Percentiles rank a stretch among this genome's conserved stretches.
Evolutionary conservation across 176 grass and related monocot species (phyloP).

Genomic region (Secale cereale): DNA sequence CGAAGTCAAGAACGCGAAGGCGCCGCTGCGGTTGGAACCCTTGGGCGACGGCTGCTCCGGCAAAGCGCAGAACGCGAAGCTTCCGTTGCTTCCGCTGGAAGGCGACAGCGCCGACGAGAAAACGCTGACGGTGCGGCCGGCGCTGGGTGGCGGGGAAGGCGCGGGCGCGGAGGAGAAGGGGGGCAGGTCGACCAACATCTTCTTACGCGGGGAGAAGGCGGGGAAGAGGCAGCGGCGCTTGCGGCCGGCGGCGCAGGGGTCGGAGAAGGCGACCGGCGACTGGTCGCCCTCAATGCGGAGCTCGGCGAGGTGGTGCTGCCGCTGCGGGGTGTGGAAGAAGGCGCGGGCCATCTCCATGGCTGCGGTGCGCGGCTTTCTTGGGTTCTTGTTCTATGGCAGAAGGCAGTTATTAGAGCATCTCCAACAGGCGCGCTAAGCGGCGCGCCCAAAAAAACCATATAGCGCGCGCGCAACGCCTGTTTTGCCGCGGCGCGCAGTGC

Average conservation of each 20-base stretch:
- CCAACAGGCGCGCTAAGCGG: too few species aligned
- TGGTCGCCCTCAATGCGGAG: neutral
- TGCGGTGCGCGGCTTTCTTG: neutral
- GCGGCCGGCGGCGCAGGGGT: neutral
- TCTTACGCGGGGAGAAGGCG: conserved; percentile 19
- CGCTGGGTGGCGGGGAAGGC: neutral
- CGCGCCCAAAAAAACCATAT: too few species aligned
- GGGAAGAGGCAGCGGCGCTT: conserved; percentile 30
- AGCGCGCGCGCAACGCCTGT: too few species aligned
- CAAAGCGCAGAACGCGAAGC: neutral
- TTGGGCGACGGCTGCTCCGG: neutral
- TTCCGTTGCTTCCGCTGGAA: neutral
- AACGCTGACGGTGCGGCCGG: neutral
- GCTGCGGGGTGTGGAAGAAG: neutral
- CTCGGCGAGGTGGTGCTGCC: conserved; percentile 8
- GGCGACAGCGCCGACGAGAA: neutral
- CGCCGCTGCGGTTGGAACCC: neutral
- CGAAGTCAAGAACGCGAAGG: neutral
- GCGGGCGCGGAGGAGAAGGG: neutral
- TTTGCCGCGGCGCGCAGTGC: too few species aligned
- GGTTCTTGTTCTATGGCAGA: neutral
- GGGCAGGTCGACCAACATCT: conserved; percentile 18
- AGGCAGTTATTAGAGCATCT: neutral
- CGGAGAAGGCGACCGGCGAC: conserved; percentile 21
- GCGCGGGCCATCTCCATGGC: conserved; percentile 2